These are phyloP conservation scores for Diaporthe vexans DNA, from an alignment of 2,329 filamentous ascomycete species.

Conservation along the genomic window DNA sequence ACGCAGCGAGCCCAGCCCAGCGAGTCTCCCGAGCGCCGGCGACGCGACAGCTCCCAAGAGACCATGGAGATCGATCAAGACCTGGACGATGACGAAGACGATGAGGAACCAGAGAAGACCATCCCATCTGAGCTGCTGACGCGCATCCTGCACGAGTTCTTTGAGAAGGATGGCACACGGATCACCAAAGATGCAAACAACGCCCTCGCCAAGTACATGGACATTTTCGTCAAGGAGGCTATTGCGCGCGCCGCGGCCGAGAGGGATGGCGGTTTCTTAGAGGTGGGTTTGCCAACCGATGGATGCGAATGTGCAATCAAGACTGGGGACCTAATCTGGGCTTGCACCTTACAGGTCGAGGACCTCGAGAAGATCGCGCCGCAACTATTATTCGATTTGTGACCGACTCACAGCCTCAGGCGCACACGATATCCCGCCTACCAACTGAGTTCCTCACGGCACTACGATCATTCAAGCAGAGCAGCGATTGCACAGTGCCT, in stretches of 20 bases:
- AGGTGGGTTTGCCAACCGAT: slow-evolving; percentile 65
- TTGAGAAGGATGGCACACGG: slow-evolving; percentile 78
- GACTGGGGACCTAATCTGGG: slow-evolving; percentile 37
- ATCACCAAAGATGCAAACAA: slow-evolving; percentile 83
- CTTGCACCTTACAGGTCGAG: slow-evolving; percentile 71
- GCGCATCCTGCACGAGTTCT: slow-evolving; percentile 83
- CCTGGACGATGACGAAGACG: slow-evolving; percentile 47
- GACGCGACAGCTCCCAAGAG: slow-evolving; percentile 30
- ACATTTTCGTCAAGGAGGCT: slow-evolving; percentile 91
- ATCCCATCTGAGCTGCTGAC: slow-evolving; percentile 84
- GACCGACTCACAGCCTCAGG: slow-evolving; percentile 38
- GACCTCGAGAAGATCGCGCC: slow-evolving; percentile 91
- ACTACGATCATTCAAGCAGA: no score
- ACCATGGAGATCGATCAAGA: slow-evolving; percentile 50
- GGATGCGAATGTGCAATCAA: not conserved
- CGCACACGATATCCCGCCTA: not conserved
- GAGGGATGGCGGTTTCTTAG: slow-evolving; percentile 78
- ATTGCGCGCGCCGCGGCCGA: slow-evolving; percentile 83
- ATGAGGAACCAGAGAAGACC: slow-evolving; percentile 53
- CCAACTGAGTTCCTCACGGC: not conserved
- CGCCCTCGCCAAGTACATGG: slow-evolving; percentile 86
- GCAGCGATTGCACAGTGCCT: not conserved
- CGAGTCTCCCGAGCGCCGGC: slow-evolving; percentile 38
- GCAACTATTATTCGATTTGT: slow-evolving; percentile 90
- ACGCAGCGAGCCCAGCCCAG: slow-evolving; percentile 36